A percentile compares a stretch with the other conserved stretches of the same genome.
Evolutionary conservation across 768 basidiomycete species (phyloP).

Genomic region (Hypholoma sublateritium): DNA sequence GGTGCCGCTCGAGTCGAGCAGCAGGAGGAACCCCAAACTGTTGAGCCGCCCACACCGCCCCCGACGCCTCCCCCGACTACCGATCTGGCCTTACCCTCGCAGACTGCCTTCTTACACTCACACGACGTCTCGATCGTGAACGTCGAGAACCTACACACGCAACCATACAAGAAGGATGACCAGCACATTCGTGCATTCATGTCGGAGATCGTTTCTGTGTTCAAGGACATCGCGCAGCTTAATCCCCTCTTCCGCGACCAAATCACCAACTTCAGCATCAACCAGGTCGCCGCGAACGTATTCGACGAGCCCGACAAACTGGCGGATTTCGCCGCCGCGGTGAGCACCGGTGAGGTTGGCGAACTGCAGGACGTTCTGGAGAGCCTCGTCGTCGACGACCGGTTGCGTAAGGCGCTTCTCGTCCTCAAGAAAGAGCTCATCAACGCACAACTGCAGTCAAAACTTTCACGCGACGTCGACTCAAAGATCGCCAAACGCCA

Average conservation of each 20-base stretch:
- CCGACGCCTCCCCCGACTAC: slow-evolving; percentile 22
- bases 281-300: slow-evolving; percentile 88
- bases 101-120: slow-evolving; percentile 82
- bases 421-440: slow-evolving; percentile 98
- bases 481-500: slow-evolving; percentile 93
- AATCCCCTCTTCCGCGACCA: slow-evolving; percentile 98
- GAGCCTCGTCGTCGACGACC: slow-evolving; percentile 79
- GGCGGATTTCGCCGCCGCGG: slow-evolving; percentile 96
- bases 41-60: slow-evolving; percentile 48
- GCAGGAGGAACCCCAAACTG: slow-evolving; percentile 44
- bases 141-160: slow-evolving; percentile 78
- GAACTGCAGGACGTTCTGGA: slow-evolving; percentile 96
- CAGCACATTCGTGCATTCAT: slow-evolving; percentile 96
- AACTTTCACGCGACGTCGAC: slow-evolving; percentile 91
- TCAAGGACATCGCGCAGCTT: slow-evolving; percentile 97
- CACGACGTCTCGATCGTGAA: slow-evolving; percentile 86
- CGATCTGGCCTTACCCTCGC: slow-evolving; percentile 43
- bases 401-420: slow-evolving; percentile 84
- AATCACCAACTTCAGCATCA: slow-evolving; percentile 94
- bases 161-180: slow-evolving; percentile 88
- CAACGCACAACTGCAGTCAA: slow-evolving; percentile 92
- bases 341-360: slow-evolving; percentile 87
- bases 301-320: slow-evolving; percentile 98
- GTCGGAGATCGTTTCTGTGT: slow-evolving; percentile 94
- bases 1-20: slow-evolving; percentile 40